Base-by-base conservation (phyloP, 2,329 filamentous ascomycete genomes). In the Coleophoma cylindrospora region DNA sequence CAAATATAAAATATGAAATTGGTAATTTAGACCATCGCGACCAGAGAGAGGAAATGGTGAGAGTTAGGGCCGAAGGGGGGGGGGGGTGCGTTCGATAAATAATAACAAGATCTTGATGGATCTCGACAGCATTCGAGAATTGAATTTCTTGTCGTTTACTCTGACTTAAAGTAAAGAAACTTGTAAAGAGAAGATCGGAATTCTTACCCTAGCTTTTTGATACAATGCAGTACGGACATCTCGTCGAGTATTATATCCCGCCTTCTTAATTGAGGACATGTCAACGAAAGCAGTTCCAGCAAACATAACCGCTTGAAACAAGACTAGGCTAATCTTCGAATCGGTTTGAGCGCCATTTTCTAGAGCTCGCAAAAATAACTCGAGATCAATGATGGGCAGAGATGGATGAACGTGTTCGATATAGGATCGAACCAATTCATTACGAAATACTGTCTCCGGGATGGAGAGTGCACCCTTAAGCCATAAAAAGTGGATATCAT, bases 281-380 rank as follows among this genome's bases (percentile, higher is more conserved):
- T 92, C 88, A 49, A 95, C 84, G 65, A 91, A 95, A 1, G 91
- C 89, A 2, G 87, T 87, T 2, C 86, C 90, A 2, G 89, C 85
- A 65, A 96, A 96, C 88, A 96, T 94, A 61, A 95, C 85, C 11
- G 91, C 87, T 66, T 96, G 91, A 68, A 95, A 95, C 3, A 96
- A 72, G 51, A 96, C 80, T 58, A 96, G 73, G 70, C 91, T 95
- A 62, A 89, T 76, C 64, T 84, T 84, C 14, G 84, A 83, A 57
- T 81, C 76, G 45, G 79, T 75, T 14, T 86, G 86, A 66, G 92
- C 85, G 12, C 76, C 74, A 47, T 75, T 72, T 61, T 83, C 80
- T 58, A 89, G 74, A 27, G 27, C 27, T 48, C 70, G 64, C 51
- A 84, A 62, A 58, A 84, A 78, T 65, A 79, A 68, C 65, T 81